Evolutionary conservation across 2,329 filamentous ascomycete genomes (phyloP).

Genomic region (Fusarium stilboides): DNA sequence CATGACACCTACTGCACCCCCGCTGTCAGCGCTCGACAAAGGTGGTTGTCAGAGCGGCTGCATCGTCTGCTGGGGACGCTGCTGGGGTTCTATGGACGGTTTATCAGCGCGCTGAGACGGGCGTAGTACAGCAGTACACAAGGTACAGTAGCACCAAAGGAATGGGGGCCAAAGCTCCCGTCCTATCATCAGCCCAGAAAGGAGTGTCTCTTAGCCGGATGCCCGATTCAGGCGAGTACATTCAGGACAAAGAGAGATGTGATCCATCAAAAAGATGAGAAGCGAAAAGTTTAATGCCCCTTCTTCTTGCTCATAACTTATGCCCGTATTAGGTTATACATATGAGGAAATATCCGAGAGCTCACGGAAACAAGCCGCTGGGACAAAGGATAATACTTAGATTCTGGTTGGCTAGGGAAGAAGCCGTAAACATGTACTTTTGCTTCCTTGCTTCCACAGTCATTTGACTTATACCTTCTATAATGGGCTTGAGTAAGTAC

Average conservation of each 20-base stretch:
- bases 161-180: slow-evolving; percentile 35
- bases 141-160: slow-evolving; percentile 2
- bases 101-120: slow-evolving; percentile 16
- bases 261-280: slow-evolving; percentile 11
- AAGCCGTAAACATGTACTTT: no score
- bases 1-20: slow-evolving; percentile 8
- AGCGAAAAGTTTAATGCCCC: slow-evolving; percentile 15
- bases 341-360: slow-evolving; percentile 28
- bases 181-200: slow-evolving; percentile 25
- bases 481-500: neutral
- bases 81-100: slow-evolving; percentile 23
- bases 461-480: neutral
- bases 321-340: neutral
- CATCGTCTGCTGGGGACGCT: slow-evolving; percentile 21
- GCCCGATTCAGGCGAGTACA: slow-evolving; percentile 7
- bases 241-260: neutral
- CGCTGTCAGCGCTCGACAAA: slow-evolving; percentile 1
- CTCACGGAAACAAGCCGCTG: slow-evolving; percentile 17
- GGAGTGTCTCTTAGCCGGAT: neutral
- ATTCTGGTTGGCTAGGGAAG: slow-evolving; percentile 17
- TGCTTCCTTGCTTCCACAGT: neutral
- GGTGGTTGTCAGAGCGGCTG: slow-evolving; percentile 37
- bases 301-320: slow-evolving; percentile 3
- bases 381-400: slow-evolving; percentile 14
- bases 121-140: slow-evolving; percentile 12